phyloP scores from a whole-genome alignment of 768 basidiomycete genomes.

The Pleurotus giganteus region DNA sequence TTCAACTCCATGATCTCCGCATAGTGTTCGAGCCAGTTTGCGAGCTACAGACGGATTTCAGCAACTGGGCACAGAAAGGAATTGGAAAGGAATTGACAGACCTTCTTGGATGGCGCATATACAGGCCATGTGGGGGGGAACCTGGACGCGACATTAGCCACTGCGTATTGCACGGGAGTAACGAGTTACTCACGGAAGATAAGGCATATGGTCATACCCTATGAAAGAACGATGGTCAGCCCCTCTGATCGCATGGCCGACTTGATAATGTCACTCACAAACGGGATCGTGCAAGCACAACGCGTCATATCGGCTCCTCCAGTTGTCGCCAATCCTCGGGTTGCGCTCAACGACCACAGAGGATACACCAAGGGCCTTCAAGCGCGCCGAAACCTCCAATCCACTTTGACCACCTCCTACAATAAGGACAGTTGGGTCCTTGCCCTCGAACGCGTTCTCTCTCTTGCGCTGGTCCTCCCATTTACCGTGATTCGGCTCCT shows the following conservation, averaged over 20 bases:
- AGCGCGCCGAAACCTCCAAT: slow-evolving; percentile 60
- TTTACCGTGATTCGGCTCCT: slow-evolving; percentile 45
- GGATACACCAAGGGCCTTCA: slow-evolving; percentile 56
- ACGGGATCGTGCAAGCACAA: slow-evolving; percentile 55
- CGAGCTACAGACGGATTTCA: slow-evolving; percentile 43
- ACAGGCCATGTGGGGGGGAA: slow-evolving; percentile 62
- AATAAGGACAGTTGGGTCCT: slow-evolving; percentile 58
- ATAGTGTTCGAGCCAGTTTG: slow-evolving; percentile 59
- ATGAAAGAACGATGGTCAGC: slow-evolving; percentile 16
- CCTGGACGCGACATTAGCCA: slow-evolving; percentile 15
- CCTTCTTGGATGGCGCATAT: slow-evolving; percentile 50
- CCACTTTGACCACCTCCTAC: slow-evolving; percentile 70
- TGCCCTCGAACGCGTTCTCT: slow-evolving; percentile 44
- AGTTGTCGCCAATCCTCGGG: slow-evolving; percentile 53
- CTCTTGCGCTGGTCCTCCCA: slow-evolving; percentile 48
- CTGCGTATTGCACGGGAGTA: background rate
- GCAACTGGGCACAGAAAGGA: background rate
- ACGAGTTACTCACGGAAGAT: slow-evolving; percentile 42
- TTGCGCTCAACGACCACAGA: slow-evolving; percentile 60
- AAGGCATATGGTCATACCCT: slow-evolving; percentile 39
- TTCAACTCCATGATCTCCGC: slow-evolving; percentile 49
- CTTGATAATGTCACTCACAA: slow-evolving; percentile 30
- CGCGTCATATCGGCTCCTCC: slow-evolving; percentile 59
- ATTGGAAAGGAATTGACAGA: slow-evolving; percentile 16
- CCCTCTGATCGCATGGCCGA: slow-evolving; percentile 12